phyloP scores from a whole-genome alignment of 345 rosid species.

The Citrus cavaleriei region DNA sequence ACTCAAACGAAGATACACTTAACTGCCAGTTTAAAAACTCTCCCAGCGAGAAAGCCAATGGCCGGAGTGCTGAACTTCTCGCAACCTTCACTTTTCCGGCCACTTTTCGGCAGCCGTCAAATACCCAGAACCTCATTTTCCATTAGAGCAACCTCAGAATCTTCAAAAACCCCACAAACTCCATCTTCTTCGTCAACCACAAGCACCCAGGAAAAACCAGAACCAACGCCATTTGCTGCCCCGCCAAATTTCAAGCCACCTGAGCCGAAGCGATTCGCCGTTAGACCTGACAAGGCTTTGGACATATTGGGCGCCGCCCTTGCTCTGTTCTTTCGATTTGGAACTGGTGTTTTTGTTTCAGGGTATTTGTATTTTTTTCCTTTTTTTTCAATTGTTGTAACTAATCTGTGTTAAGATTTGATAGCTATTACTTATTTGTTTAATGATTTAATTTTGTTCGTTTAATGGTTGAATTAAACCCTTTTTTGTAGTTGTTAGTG shows the following conservation, averaged over 20 bases:
- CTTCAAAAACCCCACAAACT: constrained; percentile 22
- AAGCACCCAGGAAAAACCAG: constrained; percentile 25
- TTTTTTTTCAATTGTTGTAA: neutral
- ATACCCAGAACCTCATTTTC: constrained; percentile 24
- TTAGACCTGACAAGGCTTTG: constrained; percentile 52
- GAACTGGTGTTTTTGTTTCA: constrained; percentile 73
- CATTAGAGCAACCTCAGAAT: constrained; percentile 45
- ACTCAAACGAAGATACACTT: neutral
- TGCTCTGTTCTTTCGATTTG: constrained; percentile 65
- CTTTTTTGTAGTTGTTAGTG: neutral
- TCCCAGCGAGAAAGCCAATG: constrained; percentile 28
- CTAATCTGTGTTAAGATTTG: neutral
- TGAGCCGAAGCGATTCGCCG: constrained; percentile 58
- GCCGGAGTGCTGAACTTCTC: constrained; percentile 55
- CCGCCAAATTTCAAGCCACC: constrained; percentile 73
- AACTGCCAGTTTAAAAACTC: neutral
- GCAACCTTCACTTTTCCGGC: constrained; percentile 29
- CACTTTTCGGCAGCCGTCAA: constrained; percentile 22
- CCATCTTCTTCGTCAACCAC: constrained; percentile 32
- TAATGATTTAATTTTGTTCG: neutral
- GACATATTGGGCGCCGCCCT: constrained; percentile 72
- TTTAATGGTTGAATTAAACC: too few relatives aligned
- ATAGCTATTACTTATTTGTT: neutral
- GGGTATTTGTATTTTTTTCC: constrained; percentile 38
- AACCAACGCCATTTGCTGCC: constrained; percentile 29